These are phyloP conservation scores for Peronospora farinosa DNA, from an alignment of 352 stramenopile genomes.

Conservation along the genomic window DNA sequence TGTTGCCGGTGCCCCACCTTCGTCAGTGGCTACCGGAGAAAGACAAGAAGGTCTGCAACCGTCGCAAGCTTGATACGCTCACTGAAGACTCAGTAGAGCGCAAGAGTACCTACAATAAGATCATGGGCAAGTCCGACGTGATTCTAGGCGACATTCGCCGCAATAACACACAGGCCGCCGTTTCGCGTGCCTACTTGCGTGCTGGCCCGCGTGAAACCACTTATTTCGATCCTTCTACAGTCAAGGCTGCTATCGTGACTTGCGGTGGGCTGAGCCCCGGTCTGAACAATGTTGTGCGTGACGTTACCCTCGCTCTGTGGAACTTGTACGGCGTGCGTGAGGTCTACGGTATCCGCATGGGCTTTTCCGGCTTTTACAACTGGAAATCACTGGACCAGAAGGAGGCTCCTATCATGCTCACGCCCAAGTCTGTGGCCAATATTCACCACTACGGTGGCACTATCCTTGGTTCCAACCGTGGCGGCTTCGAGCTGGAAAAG, in stretches of 20 bases:
- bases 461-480: slow-evolving; percentile 90
- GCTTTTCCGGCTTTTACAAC: slow-evolving; percentile 78
- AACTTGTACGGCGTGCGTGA: slow-evolving; percentile 81
- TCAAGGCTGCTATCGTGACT: slow-evolving; percentile 89
- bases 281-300: slow-evolving; percentile 98
- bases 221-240: slow-evolving; percentile 70
- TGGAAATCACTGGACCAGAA: slow-evolving; percentile 74
- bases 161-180: slow-evolving; percentile 52
- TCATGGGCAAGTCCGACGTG: slow-evolving; percentile 77
- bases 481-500: slow-evolving; percentile 95
- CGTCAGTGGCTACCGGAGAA: slow-evolving; percentile 58
- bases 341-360: slow-evolving; percentile 81
- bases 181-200: slow-evolving; percentile 74
- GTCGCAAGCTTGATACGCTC: slow-evolving; percentile 75
- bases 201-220: slow-evolving; percentile 60
- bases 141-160: slow-evolving; percentile 80
- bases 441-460: slow-evolving; percentile 91
- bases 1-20: slow-evolving; percentile 71
- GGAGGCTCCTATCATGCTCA: slow-evolving; percentile 74
- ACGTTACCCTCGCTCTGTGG: slow-evolving; percentile 92
- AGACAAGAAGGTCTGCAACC: slow-evolving; percentile 49
- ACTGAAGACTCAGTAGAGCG: slow-evolving; percentile 47
- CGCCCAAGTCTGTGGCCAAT: slow-evolving; percentile 51
- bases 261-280: slow-evolving; percentile 93
- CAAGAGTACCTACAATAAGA: slow-evolving; percentile 83